A percentile compares a stretch with the other conserved stretches of the same genome.
phyloP scores from a whole-genome alignment of 352 stramenopile genomes.

The Globisporangium canariense region DNA sequence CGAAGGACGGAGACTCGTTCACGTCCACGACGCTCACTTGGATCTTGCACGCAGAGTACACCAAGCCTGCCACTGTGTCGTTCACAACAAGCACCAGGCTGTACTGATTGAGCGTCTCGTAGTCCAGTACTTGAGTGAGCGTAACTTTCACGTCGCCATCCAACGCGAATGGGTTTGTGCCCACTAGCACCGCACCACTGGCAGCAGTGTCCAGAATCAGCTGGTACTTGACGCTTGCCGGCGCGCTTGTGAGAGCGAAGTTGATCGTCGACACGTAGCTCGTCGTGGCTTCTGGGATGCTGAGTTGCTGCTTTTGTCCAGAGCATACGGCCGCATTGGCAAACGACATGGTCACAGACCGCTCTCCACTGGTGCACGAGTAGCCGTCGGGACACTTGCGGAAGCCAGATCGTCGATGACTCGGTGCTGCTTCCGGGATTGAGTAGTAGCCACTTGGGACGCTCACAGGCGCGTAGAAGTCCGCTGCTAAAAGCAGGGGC shows the following conservation, averaged over 20 bases:
- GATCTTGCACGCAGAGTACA: constrained; percentile 32
- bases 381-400: constrained; percentile 39
- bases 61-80: constrained; percentile 13
- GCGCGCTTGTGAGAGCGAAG: constrained; percentile 29
- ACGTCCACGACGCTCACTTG: constrained; percentile 41
- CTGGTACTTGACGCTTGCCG: constrained; percentile 11
- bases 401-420: constrained; percentile 29
- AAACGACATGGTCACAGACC: constrained; percentile 31
- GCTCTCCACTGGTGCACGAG: constrained; percentile 30
- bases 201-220: background rate
- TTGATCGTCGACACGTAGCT: constrained; percentile 28
- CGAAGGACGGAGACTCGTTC: constrained; percentile 45
- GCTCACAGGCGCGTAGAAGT: constrained; percentile 25
- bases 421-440: constrained; percentile 31
- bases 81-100: constrained; percentile 24
- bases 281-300: constrained; percentile 30
- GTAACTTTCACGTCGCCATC: constrained; percentile 17
- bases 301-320: constrained; percentile 29
- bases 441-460: constrained; percentile 52
- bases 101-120: constrained; percentile 20
- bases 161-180: constrained; percentile 7
- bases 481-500: constrained; percentile 25
- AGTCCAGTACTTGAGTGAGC: constrained; percentile 26
- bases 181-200: background rate
- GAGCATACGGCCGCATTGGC: constrained; percentile 29